Base-by-base conservation (phyloP, 805 yeast species). In the Naumovozyma castellii region DNA sequence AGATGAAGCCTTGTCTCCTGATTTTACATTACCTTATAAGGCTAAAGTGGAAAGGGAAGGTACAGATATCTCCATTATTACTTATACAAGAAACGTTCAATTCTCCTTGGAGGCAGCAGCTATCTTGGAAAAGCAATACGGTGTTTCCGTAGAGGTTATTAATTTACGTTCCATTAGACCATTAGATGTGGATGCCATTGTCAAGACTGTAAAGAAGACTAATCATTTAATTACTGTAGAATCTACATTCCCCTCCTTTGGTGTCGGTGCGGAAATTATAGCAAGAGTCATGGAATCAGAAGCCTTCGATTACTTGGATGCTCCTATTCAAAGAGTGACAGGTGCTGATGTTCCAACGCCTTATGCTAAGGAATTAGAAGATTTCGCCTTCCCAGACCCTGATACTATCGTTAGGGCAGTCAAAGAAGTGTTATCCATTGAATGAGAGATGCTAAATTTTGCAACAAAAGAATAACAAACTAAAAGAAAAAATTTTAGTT, bases 311-410 rank as follows among this genome's bases (percentile, higher is more conserved):
- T 85, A 87, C 77, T 77, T 92, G 61, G 99, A 92, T 68, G 94
- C 97, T 45, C 99, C 99, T 55, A 85, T 92, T 51, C 94, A 82
- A 72, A 86, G 99, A 75, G 90, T 88, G 57, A 92, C 98, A 44
- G 98, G 98, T 66, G 94, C 97, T 62, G 99, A 92, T 72, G 97
- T 88, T 25, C 99, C 99, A 67, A 92, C 98, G 53, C 99, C 99
- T 50, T 92, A 92, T 64, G 95, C 96, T 55, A 77, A 79, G 67
- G 88, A 82, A 70, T 76, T 92, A 63, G 99, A 92, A 78, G 94
- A 84, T 71, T 84, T 92, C 62, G 96, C 97, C 41, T 92, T 92
- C 96, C 99, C 99, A 67, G 95, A 88, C 65, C 74, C 84, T 41
- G 90, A 84, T 59, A 77, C 87, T 50, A 84, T 92, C 56, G 76